Conservation (phyloP, 73 alveolate species). For the Tetrahymena elliotti region DNA sequence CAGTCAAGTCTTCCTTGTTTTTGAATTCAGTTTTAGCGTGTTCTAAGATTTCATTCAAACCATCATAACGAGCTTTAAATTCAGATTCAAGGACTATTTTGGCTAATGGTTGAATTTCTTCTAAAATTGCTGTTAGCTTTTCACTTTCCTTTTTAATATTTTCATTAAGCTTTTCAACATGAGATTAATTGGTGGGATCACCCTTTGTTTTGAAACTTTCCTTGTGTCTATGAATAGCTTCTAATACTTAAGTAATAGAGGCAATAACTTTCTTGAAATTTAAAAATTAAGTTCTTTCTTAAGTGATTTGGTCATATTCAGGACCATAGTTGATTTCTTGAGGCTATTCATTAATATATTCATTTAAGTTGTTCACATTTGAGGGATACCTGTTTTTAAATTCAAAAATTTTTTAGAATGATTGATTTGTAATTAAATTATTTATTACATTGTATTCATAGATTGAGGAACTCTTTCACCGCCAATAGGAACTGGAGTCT, state of each 20-base stretch:
- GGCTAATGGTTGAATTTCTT: neutral
- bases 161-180: neutral
- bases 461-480: constrained; percentile 35
- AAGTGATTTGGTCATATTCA: neutral
- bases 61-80: neutral
- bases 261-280: neutral
- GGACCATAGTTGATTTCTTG: neutral
- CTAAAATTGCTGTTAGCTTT: neutral
- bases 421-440: neutral
- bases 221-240: neutral
- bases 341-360: neutral
- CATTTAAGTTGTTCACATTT: neutral
- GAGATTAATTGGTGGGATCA: neutral
- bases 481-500: constrained; percentile 41
- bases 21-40: neutral
- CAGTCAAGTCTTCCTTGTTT: neutral
- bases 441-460: neutral
- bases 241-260: neutral
- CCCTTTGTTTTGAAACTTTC: neutral
- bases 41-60: neutral
- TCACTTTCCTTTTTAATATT: neutral
- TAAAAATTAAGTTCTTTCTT: neutral
- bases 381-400: neutral
- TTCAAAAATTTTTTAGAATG: neutral
- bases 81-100: neutral